Percentiles rank a stretch among this genome's conserved stretches.
These are phyloP conservation scores for Cucurbita pepo DNA, from an alignment of 306 rosid species.

Conservation along the genomic window DNA sequence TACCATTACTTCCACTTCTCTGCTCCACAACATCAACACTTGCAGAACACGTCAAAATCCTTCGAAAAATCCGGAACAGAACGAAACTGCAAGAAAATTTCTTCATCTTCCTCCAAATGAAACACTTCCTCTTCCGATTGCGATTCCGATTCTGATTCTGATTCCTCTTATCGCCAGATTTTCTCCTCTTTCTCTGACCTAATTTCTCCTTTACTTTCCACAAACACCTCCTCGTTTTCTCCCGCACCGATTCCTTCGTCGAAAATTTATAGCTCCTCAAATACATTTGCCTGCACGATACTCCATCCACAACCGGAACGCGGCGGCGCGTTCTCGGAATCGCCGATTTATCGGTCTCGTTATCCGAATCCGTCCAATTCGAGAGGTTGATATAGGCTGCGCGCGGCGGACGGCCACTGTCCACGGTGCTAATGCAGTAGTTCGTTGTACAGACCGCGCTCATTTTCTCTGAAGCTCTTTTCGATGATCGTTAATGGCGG, in stretches of 20 bases:
- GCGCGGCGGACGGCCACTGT: conserved; percentile 50
- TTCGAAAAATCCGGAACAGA: conserved; percentile 39
- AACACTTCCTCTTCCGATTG: conserved; percentile 27
- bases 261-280: conserved; percentile 73
- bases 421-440: conserved; percentile 48
- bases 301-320: conserved; percentile 55
- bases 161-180: conserved; percentile 7
- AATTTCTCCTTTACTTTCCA: conserved; percentile 46
- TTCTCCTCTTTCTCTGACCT: conserved; percentile 7
- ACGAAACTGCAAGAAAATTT: conserved; percentile 27
- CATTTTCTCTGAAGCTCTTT: conserved; percentile 14
- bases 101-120: conserved; percentile 56
- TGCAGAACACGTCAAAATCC: conserved; percentile 57
- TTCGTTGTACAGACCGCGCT: conserved; percentile 54
- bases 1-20: not conserved
- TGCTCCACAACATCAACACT: conserved; percentile 40
- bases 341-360: conserved; percentile 55
- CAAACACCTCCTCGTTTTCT: conserved; percentile 60
- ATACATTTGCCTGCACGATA: conserved; percentile 83
- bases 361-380: conserved; percentile 83
- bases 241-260: conserved; percentile 49
- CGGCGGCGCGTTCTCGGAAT: conserved; percentile 20
- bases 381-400: conserved; percentile 62
- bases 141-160: not conserved
- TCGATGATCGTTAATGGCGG: not conserved